Evolutionary conservation across 345 rosid genomes (phyloP).

Genomic region (Nasturtium officinale): DNA sequence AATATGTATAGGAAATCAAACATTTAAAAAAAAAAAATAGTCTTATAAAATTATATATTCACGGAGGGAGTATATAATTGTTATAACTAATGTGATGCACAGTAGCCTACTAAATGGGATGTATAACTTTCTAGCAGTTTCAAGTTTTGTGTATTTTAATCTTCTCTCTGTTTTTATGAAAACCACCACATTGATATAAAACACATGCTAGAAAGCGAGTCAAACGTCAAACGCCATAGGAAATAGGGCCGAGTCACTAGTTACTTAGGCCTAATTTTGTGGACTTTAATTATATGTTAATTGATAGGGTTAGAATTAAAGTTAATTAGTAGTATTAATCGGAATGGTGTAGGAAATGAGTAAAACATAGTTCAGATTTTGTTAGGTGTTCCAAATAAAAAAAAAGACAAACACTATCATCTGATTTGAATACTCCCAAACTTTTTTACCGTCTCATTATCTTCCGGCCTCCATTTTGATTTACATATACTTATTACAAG

Average conservation of each 20-base stretch:
- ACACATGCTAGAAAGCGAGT: background rate
- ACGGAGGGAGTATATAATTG: background rate
- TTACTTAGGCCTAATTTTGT: background rate
- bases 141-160: background rate
- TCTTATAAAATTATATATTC: too few relatives aligned
- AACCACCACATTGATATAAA: background rate
- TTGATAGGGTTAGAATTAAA: too few relatives aligned
- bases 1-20: too few relatives aligned
- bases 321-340: too few relatives aligned
- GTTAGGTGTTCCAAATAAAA: background rate
- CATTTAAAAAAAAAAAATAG: too few relatives aligned
- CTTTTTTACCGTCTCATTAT: background rate
- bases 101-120: too few relatives aligned
- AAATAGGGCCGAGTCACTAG: background rate
- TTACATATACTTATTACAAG: background rate
- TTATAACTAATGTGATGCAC: background rate
- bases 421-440: background rate
- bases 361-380: background rate
- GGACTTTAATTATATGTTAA: too few relatives aligned
- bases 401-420: background rate
- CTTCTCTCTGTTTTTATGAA: background rate
- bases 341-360: background rate
- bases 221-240: background rate
- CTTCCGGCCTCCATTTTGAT: constrained; percentile 1
- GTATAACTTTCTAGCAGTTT: background rate